phyloP scores from a whole-genome alignment of 306 rosid species.

The Prunus campanulata region DNA sequence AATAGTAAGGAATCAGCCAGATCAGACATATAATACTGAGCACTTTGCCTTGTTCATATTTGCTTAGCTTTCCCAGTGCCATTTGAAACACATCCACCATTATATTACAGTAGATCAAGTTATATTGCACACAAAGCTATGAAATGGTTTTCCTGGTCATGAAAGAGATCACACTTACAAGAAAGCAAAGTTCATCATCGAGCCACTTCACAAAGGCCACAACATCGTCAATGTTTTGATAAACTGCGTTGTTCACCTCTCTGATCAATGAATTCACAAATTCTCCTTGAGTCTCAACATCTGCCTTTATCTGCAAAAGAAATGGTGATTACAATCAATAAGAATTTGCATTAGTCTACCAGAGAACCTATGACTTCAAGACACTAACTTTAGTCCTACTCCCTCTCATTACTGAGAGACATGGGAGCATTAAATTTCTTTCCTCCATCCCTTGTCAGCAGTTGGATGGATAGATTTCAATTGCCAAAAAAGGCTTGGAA shows the following conservation, averaged over 20 bases:
- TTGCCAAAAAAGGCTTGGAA: too few species aligned
- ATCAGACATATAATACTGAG: not conserved
- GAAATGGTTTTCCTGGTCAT: not conserved
- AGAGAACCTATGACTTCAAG: not conserved
- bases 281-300: conserved; percentile 95
- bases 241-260: conserved; percentile 89
- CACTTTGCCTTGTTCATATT: too few species aligned
- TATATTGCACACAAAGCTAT: not conserved
- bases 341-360: conserved; percentile 5
- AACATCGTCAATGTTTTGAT: conserved; percentile 80
- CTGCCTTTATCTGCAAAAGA: conserved; percentile 82
- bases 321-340: conserved; percentile 7
- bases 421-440: too few species aligned
- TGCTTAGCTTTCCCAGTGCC: too few species aligned
- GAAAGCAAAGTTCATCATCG: conserved; percentile 98
- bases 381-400: too few species aligned
- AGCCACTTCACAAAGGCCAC: conserved; percentile 98
- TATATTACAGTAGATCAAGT: not conserved
- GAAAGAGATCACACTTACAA: conserved; percentile 49
- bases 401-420: too few species aligned
- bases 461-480: too few species aligned
- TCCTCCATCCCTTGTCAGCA: too few species aligned
- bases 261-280: conserved; percentile 86
- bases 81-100: not conserved
- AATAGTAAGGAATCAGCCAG: not conserved